A percentile compares a stretch with the other conserved stretches of the same genome.
Conservation (phyloP, 495 filamentous ascomycete genomes). For the Haplographium delicatum region DNA sequence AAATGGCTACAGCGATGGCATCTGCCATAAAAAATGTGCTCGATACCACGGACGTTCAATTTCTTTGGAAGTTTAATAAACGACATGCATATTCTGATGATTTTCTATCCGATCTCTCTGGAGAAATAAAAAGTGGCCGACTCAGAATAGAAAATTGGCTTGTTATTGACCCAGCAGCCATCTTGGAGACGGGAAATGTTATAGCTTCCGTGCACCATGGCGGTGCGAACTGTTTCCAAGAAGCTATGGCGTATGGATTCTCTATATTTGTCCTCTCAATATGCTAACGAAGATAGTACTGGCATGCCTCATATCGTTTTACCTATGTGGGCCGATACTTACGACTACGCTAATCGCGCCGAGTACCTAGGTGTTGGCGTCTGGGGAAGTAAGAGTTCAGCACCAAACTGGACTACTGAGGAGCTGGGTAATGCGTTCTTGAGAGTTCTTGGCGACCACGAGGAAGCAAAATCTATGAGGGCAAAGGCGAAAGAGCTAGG, state of each 20-base stretch:
- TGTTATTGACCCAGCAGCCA: slow-evolving; percentile 39
- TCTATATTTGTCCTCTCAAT: neutral
- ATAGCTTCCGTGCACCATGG: slow-evolving; percentile 47
- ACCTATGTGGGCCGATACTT: slow-evolving; percentile 22
- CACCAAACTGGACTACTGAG: slow-evolving; percentile 21
- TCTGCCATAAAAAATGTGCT: slow-evolving; percentile 34
- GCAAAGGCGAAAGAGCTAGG: slow-evolving; percentile 6
- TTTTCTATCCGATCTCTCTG: neutral
- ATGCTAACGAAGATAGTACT: too few relatives aligned
- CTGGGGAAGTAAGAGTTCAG: slow-evolving; percentile 36
- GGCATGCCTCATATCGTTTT: slow-evolving; percentile 39
- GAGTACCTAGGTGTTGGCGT: slow-evolving; percentile 46
- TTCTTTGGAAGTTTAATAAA: slow-evolving; percentile 43
- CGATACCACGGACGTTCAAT: slow-evolving; percentile 31
- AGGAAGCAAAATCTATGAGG: slow-evolving; percentile 1
- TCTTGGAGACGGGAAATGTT: slow-evolving; percentile 42
- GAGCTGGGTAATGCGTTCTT: slow-evolving; percentile 25
- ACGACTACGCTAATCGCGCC: slow-evolving; percentile 37
- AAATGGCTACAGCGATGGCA: slow-evolving; percentile 31
- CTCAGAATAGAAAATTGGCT: slow-evolving; percentile 41
- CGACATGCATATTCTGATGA: slow-evolving; percentile 16
- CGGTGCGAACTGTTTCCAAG: slow-evolving; percentile 48
- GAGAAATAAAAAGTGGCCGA: slow-evolving; percentile 25
- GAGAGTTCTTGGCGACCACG: slow-evolving; percentile 8
- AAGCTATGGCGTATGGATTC: slow-evolving; percentile 41